Evolutionary conservation across 805 yeast species (phyloP).

Genomic region (Suhomyces sp.): DNA sequence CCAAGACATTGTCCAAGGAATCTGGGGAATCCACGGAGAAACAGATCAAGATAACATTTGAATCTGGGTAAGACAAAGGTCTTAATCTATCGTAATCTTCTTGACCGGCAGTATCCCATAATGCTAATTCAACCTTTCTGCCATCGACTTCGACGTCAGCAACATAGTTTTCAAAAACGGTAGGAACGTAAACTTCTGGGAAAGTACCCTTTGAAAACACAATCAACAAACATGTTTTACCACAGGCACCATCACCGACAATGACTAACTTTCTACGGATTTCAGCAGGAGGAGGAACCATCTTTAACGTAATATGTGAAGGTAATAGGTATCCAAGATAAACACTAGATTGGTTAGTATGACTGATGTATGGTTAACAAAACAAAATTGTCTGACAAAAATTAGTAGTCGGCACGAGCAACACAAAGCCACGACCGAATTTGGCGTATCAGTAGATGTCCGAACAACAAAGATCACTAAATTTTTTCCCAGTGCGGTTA

Average conservation of each 20-base stretch:
- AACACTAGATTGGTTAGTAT: neutral
- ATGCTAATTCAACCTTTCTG: constrained; percentile 49
- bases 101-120: constrained; percentile 74
- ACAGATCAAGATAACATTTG: constrained; percentile 36
- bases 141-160: constrained; percentile 78
- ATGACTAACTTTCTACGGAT: constrained; percentile 31
- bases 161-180: constrained; percentile 93
- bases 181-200: constrained; percentile 31
- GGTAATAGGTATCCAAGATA: constrained; percentile 1
- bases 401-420: neutral
- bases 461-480: neutral
- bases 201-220: constrained; percentile 30
- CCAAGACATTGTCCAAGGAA: constrained; percentile 32
- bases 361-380: neutral
- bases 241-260: constrained; percentile 33
- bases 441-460: neutral
- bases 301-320: constrained; percentile 10
- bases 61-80: constrained; percentile 41
- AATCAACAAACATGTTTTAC: constrained; percentile 30
- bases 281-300: constrained; percentile 48
- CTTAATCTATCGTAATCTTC: constrained; percentile 71
- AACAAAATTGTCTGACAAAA: neutral
- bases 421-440: neutral
- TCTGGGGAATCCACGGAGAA: constrained; percentile 33
- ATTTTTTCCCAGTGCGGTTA: neutral